These are phyloP conservation scores for Sclerotinia subarctica DNA, from an alignment of 2,329 filamentous ascomycete genomes.

Conservation along the genomic window DNA sequence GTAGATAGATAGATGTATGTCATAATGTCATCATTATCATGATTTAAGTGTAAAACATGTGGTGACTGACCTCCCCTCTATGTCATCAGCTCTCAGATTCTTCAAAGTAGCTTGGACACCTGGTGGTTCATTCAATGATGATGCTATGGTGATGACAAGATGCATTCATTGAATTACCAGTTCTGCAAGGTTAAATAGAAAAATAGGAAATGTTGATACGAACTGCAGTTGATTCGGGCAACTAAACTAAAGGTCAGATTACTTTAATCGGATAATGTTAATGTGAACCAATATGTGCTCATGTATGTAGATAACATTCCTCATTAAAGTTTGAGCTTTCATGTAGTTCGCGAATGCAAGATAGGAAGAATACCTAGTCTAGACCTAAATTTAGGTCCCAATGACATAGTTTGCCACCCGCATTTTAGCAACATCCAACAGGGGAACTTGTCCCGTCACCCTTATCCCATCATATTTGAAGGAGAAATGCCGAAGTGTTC, in stretches of 20 bases:
- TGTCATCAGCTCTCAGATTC: slow-evolving; percentile 6
- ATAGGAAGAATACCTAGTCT: neutral
- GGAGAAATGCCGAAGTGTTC: neutral
- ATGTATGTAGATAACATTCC: neutral
- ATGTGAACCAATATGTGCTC: neutral
- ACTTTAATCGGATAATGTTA: neutral
- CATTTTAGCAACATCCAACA: neutral
- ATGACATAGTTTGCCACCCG: slow-evolving; percentile 15
- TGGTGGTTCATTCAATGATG: neutral
- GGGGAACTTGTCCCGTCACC: neutral
- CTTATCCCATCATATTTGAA: neutral
- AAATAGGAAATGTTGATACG: neutral
- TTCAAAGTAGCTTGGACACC: neutral
- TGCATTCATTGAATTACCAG: neutral
- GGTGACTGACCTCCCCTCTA: neutral
- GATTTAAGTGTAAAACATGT: neutral
- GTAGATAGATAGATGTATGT: neutral
- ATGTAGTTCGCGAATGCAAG: neutral
- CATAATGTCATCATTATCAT: neutral
- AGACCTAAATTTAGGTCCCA: neutral
- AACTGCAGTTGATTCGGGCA: neutral
- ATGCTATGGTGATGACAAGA: neutral
- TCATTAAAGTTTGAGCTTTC: neutral
- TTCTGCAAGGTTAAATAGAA: neutral
- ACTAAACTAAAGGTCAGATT: neutral